Conservation (phyloP, 2,329 filamentous ascomycete species). For the Alternaria ethzedia region DNA sequence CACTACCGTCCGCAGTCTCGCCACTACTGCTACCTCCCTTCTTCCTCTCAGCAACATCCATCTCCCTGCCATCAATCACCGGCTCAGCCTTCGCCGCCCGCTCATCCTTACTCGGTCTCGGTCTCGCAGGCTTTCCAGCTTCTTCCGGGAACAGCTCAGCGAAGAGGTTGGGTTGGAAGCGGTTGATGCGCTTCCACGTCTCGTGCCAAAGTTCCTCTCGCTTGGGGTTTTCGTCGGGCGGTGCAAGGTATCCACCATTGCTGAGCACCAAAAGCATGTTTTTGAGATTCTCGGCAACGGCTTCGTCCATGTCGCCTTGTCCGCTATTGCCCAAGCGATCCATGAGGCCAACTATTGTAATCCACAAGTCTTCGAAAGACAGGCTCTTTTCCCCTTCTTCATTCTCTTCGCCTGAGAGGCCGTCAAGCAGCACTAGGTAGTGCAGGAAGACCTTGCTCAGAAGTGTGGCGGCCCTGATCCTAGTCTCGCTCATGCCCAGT, state of each 20-base stretch:
- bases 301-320: constrained; percentile 90
- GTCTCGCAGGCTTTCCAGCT: constrained; percentile 38
- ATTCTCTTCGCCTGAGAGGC: constrained; percentile 60
- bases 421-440: constrained; percentile 82
- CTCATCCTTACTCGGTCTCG: constrained; percentile 27
- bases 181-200: constrained; percentile 65
- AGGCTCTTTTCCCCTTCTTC: constrained; percentile 65
- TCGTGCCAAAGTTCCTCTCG: constrained; percentile 66
- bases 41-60: constrained; percentile 13
- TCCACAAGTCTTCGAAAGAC: constrained; percentile 77
- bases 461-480: constrained; percentile 87
- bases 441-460: constrained; percentile 96
- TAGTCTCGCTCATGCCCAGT: constrained; percentile 91
- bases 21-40: neutral
- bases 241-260: constrained; percentile 81
- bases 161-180: constrained; percentile 67
- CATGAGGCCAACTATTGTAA: constrained; percentile 91
- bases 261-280: constrained; percentile 97
- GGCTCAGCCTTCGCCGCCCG: constrained; percentile 12
- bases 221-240: constrained; percentile 62
- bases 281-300: constrained; percentile 92
- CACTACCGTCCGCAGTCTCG: neutral
- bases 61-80: constrained; percentile 10
- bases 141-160: constrained; percentile 64
- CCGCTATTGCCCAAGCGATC: constrained; percentile 96